Conservation (phyloP, 2,329 filamentous ascomycete species). For the Fusarium sp. region DNA sequence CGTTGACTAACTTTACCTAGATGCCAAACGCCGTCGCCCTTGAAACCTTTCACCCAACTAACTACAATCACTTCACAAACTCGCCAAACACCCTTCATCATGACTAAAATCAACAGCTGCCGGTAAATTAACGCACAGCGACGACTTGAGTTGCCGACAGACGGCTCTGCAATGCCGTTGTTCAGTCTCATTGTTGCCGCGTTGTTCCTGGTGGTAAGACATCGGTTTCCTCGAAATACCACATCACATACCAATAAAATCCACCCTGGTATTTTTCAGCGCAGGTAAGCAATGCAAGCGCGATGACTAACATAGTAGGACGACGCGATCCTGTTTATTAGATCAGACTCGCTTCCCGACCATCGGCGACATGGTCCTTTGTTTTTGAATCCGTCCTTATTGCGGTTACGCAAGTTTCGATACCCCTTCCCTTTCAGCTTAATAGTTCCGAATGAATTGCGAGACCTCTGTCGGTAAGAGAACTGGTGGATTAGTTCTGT, state of each 20-base stretch:
- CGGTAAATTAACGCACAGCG: constrained; percentile 7
- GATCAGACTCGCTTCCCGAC: neutral
- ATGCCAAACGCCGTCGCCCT: constrained; percentile 64
- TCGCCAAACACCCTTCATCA: constrained; percentile 7
- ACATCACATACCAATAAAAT: constrained; percentile 1
- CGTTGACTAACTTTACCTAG: constrained; percentile 51
- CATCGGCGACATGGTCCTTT: constrained; percentile 17
- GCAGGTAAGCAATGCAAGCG: constrained; percentile 30
- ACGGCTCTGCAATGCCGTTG: neutral
- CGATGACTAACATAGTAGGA: constrained; percentile 39
- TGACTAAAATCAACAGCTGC: constrained; percentile 22
- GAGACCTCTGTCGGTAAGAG: constrained; percentile 30
- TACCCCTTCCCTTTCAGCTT: constrained; percentile 38
- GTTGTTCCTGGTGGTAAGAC: constrained; percentile 42
- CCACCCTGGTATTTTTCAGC: constrained; percentile 1
- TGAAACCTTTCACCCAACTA: constrained; percentile 39
- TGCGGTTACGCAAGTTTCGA: constrained; percentile 39
- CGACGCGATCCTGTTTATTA: constrained; percentile 4
- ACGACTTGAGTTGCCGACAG: neutral
- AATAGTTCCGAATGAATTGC: constrained; percentile 23
- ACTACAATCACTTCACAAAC: constrained; percentile 22
- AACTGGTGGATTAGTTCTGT: constrained; percentile 27
- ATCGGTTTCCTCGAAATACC: constrained; percentile 11
- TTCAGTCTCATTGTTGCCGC: constrained; percentile 8
- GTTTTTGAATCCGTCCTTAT: constrained; percentile 16